Base-by-base conservation (phyloP, 2,329 filamentous ascomycete genomes). In the Colletotrichum camelliae region DNA sequence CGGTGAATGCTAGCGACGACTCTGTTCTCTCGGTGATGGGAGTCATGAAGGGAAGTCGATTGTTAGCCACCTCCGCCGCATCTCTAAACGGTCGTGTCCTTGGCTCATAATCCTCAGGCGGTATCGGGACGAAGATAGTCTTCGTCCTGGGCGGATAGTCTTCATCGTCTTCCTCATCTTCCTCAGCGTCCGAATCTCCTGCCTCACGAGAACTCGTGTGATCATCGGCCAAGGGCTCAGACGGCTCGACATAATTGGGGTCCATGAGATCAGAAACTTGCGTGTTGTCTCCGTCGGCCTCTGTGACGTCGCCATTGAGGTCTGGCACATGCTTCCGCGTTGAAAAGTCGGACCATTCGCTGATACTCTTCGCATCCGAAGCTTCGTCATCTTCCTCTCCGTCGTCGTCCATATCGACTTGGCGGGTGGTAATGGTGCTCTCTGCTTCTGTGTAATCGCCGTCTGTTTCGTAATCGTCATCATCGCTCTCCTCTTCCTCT, bases 21-120 rank as follows among this genome's bases (percentile, higher is more conserved):
- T 99, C 97, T 0, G 97, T 99, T 80, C 95, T 93, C 84, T 99
- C 97, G 2, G 97, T 96, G 79, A 99, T 99, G 2, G 97, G 97
- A 0, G 97, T 99, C 97, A 99, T 98, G 83, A 98, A 99, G 4
- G 96, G 97, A 12, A 98, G 88, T 70, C 96, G 93, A 84, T 96
- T 98, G 81, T 98, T 97, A 75, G 96, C 95, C 84, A 93, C 89
- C 83, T 96, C 91, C 43, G 87, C 90, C 81, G 95, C 92, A 84
- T 98, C 94, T 81, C 96, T 93, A 88, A 94, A 98, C 74, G 95
- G 94, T 64, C 93, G 91, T 72, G 91, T 94, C 21, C 95, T 94
- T 60, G 95, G 92, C 79, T 96, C 92, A 83, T 96, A 98, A 83
- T 97, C 95, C 81, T 98, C 95, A 0, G 96, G 96, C 1, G 94